Evolutionary conservation across 2,329 filamentous ascomycete species (phyloP).

Genomic region (Ophiosphaerella herpotricha): DNA sequence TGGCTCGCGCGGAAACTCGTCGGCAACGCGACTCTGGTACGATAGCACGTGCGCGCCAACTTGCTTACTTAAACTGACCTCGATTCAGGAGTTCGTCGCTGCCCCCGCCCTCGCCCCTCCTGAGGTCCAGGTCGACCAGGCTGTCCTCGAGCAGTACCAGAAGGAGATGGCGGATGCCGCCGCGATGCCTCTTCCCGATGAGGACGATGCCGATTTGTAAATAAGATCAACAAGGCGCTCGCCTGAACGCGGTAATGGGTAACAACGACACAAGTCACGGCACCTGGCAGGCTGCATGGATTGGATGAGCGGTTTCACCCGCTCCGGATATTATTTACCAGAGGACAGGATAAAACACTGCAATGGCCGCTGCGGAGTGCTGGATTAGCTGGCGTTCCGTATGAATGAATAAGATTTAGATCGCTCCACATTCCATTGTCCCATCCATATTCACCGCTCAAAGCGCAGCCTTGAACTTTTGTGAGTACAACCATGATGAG

Average conservation of each 20-base stretch:
- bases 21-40: conserved; percentile 83
- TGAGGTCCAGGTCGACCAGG: conserved; percentile 85
- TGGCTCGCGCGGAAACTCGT: conserved; percentile 99
- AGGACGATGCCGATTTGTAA: conserved; percentile 77
- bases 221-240: conserved; percentile 33
- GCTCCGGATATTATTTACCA: conserved; percentile 35
- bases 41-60: conserved; percentile 37
- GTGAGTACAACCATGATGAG: background rate
- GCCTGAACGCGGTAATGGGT: conserved; percentile 33
- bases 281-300: conserved; percentile 28
- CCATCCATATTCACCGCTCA: background rate
- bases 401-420: conserved; percentile 36
- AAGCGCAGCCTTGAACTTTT: background rate
- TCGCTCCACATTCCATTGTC: conserved; percentile 8
- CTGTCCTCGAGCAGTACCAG: conserved; percentile 79
- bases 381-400: conserved; percentile 40
- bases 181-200: conserved; percentile 85
- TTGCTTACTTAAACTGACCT: conserved; percentile 20
- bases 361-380: conserved; percentile 29
- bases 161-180: conserved; percentile 86
- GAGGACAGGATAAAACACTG: conserved; percentile 22
- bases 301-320: conserved; percentile 22
- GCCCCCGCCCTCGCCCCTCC: conserved; percentile 93
- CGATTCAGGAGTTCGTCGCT: conserved; percentile 85
- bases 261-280: conserved; percentile 32